phyloP scores from a whole-genome alignment of 129 eudicot species.

The Lactuca saligna region DNA sequence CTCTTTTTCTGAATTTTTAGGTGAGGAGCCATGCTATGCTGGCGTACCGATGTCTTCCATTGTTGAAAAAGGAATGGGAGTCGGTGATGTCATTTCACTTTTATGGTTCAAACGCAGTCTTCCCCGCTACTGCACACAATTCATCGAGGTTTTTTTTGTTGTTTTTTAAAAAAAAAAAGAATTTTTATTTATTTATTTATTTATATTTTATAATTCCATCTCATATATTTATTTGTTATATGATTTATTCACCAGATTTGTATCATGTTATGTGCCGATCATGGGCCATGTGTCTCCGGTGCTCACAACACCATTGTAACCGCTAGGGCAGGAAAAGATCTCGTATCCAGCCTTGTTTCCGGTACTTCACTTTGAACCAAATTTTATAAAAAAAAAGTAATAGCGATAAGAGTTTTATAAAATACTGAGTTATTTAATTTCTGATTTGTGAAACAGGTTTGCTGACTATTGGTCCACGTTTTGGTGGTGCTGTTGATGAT shows the following conservation, averaged over 20 bases:
- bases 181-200: background rate
- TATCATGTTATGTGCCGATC: conserved; percentile 97
- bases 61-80: conserved; percentile 84
- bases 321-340: conserved; percentile 96
- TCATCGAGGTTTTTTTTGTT: conserved; percentile 64
- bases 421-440: conserved; percentile 2
- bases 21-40: conserved; percentile 93
- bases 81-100: conserved; percentile 88
- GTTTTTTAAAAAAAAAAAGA: background rate
- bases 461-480: conserved; percentile 90
- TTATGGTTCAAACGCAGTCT: conserved; percentile 96
- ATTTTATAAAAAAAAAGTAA: background rate
- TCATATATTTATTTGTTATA: background rate
- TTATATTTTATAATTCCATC: too few species aligned
- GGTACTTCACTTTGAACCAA: conserved; percentile 37
- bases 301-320: conserved; percentile 96
- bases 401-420: background rate
- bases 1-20: conserved; percentile 31
- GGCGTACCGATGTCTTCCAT: conserved; percentile 93
- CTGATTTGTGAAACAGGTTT: conserved; percentile 50
- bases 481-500: conserved; percentile 95
- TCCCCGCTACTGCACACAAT: conserved; percentile 89
- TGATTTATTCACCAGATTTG: conserved; percentile 55
- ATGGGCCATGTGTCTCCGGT: conserved; percentile 97
- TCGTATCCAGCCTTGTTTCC: conserved; percentile 88